These are phyloP conservation scores for Mycena rosella DNA, from an alignment of 768 basidiomycete genomes.

Conservation along the genomic window DNA sequence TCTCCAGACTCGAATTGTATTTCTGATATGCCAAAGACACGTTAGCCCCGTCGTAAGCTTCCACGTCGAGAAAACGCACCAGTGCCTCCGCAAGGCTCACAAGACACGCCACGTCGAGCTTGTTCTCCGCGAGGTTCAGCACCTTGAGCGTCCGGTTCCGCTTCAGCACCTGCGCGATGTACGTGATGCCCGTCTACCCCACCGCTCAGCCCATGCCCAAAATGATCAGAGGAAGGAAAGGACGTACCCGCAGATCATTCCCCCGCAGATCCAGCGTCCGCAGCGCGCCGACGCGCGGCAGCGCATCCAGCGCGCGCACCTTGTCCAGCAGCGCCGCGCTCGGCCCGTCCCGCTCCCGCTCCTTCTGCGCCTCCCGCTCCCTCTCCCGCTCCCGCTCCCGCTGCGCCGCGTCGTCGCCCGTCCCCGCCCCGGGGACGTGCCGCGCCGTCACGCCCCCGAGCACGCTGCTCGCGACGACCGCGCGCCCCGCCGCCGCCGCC, in stretches of 20 bases:
- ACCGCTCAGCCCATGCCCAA: background rate
- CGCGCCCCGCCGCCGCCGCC: conserved; percentile 64
- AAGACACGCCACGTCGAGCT: conserved; percentile 86
- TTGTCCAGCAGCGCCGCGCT: conserved; percentile 88
- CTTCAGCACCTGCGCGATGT: conserved; percentile 95
- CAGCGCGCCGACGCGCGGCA: conserved; percentile 88
- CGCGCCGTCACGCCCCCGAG: conserved; percentile 66
- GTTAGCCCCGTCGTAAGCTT: background rate
- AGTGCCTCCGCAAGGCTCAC: conserved; percentile 89
- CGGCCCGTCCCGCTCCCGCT: conserved; percentile 60
- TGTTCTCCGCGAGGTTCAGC: conserved; percentile 94
- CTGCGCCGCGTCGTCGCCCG: background rate
- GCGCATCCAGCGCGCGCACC: conserved; percentile 88
- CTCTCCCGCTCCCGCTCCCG: background rate
- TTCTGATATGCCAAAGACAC: conserved; percentile 80
- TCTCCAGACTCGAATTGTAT: conserved; percentile 95
- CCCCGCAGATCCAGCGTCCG: conserved; percentile 92
- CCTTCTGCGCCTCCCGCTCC: conserved; percentile 10
- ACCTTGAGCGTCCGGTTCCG: conserved; percentile 96
- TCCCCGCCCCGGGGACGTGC: conserved; percentile 46
- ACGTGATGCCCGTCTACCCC: conserved; percentile 77
- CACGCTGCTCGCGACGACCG: conserved; percentile 76
- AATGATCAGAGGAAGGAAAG: conserved; percentile 26
- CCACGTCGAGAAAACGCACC: conserved; percentile 58
- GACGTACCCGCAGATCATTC: conserved; percentile 89